Conservation (phyloP, 1,284 basidiomycete species). For the Naganishia albida region DNA sequence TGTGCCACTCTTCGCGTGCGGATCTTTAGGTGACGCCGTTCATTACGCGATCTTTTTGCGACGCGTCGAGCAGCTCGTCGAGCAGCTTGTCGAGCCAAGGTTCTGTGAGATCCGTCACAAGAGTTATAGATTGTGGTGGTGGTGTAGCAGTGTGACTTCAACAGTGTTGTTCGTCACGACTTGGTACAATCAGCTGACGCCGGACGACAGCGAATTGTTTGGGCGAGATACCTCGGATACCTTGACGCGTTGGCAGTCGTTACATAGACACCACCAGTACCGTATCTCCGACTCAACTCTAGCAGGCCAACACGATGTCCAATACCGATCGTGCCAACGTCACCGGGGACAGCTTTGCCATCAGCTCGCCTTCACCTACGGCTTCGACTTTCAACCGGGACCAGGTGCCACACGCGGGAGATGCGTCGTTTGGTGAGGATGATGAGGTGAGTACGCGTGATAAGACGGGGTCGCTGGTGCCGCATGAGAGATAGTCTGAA, state of each 20-base stretch:
- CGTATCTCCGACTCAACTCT: background rate
- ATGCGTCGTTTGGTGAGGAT: constrained; percentile 2
- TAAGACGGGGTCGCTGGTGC: background rate
- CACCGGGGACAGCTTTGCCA: background rate
- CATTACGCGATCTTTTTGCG: background rate
- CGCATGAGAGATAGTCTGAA: background rate
- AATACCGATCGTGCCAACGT: background rate
- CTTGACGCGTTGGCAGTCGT: background rate
- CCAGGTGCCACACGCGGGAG: constrained; percentile 10
- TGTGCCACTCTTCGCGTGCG: too few species aligned
- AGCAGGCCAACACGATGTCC: background rate
- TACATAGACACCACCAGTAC: background rate
- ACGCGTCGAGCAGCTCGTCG: background rate
- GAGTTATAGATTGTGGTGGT: background rate
- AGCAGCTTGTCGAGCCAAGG: too few species aligned
- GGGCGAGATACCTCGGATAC: too few species aligned
- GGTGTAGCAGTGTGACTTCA: too few species aligned
- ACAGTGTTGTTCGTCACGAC: too few species aligned
- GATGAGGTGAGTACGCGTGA: constrained; percentile 7
- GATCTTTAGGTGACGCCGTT: background rate
- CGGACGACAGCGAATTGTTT: background rate
- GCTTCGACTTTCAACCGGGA: constrained; percentile 12
- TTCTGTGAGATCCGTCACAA: background rate
- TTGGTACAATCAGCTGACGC: background rate
- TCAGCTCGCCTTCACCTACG: constrained; percentile 24